Conservation (phyloP, 2,329 filamentous ascomycete genomes). For the Sporothrix globosa region DNA sequence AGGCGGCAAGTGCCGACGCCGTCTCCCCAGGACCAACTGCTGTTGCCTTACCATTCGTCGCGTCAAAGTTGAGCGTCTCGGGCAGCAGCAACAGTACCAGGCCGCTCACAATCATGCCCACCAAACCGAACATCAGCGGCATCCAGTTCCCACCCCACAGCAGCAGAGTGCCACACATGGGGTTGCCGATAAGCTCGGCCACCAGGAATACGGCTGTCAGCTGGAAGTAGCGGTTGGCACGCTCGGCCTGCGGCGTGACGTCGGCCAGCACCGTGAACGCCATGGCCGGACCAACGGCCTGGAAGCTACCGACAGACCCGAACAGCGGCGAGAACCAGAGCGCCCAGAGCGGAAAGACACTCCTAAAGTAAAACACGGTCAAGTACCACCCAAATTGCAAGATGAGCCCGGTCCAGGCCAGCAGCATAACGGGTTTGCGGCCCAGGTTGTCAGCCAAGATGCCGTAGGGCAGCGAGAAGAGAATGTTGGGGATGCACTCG, state of each 20-base stretch:
- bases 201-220: slow-evolving; percentile 45
- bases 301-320: slow-evolving; percentile 49
- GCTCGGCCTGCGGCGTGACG: slow-evolving; percentile 45
- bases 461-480: slow-evolving; percentile 52
- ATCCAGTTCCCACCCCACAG: slow-evolving; percentile 46
- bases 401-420: slow-evolving; percentile 39
- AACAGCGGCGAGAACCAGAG: slow-evolving; percentile 44
- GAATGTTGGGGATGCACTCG: slow-evolving; percentile 50
- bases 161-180: slow-evolving; percentile 49
- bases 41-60: neutral
- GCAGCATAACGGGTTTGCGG: slow-evolving; percentile 47
- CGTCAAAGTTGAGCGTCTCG: slow-evolving; percentile 48
- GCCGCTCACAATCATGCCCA: slow-evolving; percentile 41
- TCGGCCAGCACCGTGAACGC: slow-evolving; percentile 53
- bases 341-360: slow-evolving; percentile 49
- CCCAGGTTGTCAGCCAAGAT: slow-evolving; percentile 54
- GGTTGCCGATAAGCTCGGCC: slow-evolving; percentile 47
- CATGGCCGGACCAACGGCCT: slow-evolving; percentile 48
- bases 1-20: too few relatives aligned
- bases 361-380: slow-evolving; percentile 41
- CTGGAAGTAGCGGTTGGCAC: slow-evolving; percentile 50
- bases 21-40: too few relatives aligned
- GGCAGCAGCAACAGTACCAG: slow-evolving; percentile 45
- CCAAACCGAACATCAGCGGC: slow-evolving; percentile 45
- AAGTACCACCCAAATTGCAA: slow-evolving; percentile 38